A percentile compares a stretch with the other conserved stretches of the same genome.
These are phyloP conservation scores for Gossypium armourianum DNA, from an alignment of 441 rosid species.

Conservation along the genomic window DNA sequence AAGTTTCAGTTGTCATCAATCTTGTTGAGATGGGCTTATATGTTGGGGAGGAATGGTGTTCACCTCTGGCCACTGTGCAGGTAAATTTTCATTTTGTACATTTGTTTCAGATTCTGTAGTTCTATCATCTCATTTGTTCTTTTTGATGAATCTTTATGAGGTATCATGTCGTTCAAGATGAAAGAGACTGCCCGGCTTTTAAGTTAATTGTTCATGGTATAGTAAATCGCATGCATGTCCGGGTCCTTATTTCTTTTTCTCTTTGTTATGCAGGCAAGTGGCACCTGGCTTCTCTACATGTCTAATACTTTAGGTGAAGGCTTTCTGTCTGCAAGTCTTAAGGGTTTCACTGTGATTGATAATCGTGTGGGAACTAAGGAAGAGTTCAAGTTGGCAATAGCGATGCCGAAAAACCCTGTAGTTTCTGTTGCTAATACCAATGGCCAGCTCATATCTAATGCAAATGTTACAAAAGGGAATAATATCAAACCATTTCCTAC, in stretches of 20 bases:
- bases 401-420: constrained; percentile 46
- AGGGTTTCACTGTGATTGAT: constrained; percentile 73
- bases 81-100: constrained; percentile 26
- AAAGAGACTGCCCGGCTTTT: not conserved
- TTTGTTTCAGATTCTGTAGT: not conserved
- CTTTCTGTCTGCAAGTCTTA: constrained; percentile 72
- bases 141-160: constrained; percentile 1
- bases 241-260: not conserved
- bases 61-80: constrained; percentile 76
- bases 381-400: constrained; percentile 73
- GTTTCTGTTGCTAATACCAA: constrained; percentile 22
- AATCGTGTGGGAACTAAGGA: constrained; percentile 82
- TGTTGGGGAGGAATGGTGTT: constrained; percentile 61
- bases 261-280: constrained; percentile 46
- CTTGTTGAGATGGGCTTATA: constrained; percentile 67
- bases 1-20: constrained; percentile 61
- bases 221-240: not conserved
- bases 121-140: not conserved
- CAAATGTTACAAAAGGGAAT: constrained; percentile 25
- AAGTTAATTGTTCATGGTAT: not conserved
- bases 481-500: constrained; percentile 52
- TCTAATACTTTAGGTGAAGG: constrained; percentile 60
- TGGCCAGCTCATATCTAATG: constrained; percentile 25
- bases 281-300: constrained; percentile 80
- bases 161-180: not conserved